Base-by-base conservation (phyloP, 192 early-diverging fungal species). In the Umbelopsis vinacea region DNA sequence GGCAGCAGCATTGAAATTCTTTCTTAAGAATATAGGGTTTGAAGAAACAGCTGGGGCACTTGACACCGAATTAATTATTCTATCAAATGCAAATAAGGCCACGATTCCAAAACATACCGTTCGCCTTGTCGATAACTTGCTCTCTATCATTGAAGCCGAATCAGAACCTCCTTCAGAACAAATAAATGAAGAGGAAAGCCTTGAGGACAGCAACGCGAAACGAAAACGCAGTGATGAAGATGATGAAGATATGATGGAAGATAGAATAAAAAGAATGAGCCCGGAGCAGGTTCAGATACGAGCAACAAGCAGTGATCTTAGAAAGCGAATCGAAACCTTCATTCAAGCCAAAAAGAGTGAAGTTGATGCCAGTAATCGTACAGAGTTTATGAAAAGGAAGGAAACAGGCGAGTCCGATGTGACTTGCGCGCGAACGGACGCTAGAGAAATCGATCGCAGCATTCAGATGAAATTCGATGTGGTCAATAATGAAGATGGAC, bases 401-500 rank as follows among this genome's bases (percentile, higher is more conserved):
- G 79, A 81, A 35, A 69, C 76, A 4, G 67, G 35, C 23, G 79
- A 66, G 6, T 66, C 74, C 8, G 79, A 81, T 24, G 73, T 77
- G 12, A 80, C 79, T 19, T 93, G 93, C 68, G 91, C 93, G 22
- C 84, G 93, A 43, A 86, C 84, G 9, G 92, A 95, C 71, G 89
- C 92, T 4, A 84, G 84, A 47, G 88, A 88, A 63, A 80, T 91
- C 6, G 94, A 91, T 72, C 80, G 90, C 10, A 92, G 89, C 21
- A 89, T 94, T 26, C 91, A 94, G 74, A 91, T 96, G 83, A 92
- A 92, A 52, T 81, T 86, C 46, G 88, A 93, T 46, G 81, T 89
- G 26, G 85, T 87, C 29, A 84, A 89, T 57, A 94, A 89, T 68
- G 86, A 89, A 68, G 83, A 82, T 71, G 85, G 82, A 11, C 89